Percentiles rank a stretch among this genome's conserved stretches.
Conservation (phyloP, 495 filamentous ascomycete genomes). For the Achaetomiella virescens region DNA sequence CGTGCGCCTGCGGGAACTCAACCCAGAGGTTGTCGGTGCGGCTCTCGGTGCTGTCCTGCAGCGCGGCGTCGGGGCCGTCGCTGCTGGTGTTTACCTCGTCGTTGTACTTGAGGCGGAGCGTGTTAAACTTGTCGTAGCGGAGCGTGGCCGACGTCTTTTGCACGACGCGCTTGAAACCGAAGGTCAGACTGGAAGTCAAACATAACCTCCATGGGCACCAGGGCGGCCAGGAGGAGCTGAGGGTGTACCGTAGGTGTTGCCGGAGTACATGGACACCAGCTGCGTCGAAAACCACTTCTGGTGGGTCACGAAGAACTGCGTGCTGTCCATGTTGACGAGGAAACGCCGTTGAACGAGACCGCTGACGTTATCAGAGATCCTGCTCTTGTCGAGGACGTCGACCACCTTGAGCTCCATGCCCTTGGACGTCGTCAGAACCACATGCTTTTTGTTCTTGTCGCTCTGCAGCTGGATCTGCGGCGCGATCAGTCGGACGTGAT, state of each 20-base stretch:
- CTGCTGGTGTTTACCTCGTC: constrained; percentile 76
- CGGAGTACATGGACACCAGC: constrained; percentile 86
- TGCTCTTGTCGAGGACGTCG: constrained; percentile 94
- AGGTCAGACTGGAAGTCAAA: constrained; percentile 86
- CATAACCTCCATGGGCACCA: constrained; percentile 97
- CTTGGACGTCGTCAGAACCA: constrained; percentile 87
- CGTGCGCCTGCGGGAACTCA: constrained; percentile 86
- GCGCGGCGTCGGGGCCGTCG: constrained; percentile 31
- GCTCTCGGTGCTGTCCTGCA: constrained; percentile 56
- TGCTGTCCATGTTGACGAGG: constrained; percentile 87
- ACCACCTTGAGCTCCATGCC: constrained; percentile 95
- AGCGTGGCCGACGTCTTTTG: constrained; percentile 90
- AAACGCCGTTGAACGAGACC: constrained; percentile 93
- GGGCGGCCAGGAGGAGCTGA: constrained; percentile 83
- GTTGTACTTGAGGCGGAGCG: constrained; percentile 92
- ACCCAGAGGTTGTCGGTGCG: constrained; percentile 94
- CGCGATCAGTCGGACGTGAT: constrained; percentile 89
- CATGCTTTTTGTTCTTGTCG: constrained; percentile 91
- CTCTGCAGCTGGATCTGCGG: constrained; percentile 97
- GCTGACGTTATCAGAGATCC: constrained; percentile 85
- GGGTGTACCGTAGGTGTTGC: constrained; percentile 83
- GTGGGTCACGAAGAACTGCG: constrained; percentile 95
- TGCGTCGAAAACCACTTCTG: constrained; percentile 75
- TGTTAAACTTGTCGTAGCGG: constrained; percentile 97
- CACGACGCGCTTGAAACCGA: constrained; percentile 91